Evolutionary conservation across 2,329 filamentous ascomycete genomes (phyloP).

Genomic region (Hysterium pulicare): DNA sequence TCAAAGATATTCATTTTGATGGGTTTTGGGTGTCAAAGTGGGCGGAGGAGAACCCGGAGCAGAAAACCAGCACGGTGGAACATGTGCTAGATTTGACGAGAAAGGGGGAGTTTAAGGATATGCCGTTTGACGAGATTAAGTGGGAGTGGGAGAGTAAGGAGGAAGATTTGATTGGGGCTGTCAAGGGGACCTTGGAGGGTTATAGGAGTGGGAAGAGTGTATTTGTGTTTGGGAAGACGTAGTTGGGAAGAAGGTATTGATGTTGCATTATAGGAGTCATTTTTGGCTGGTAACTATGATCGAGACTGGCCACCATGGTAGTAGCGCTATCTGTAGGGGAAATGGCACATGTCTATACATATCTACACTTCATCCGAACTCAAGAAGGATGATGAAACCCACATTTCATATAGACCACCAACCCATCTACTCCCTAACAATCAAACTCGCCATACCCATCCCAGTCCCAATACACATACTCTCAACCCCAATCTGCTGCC

Average conservation of each 20-base stretch:
- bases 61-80: conserved; percentile 76
- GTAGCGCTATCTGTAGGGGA: no score
- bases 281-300: no score
- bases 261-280: no score
- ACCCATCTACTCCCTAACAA: conserved; percentile 43
- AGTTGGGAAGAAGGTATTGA: no score
- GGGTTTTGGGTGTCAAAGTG: conserved; percentile 95
- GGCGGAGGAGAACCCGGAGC: conserved; percentile 70
- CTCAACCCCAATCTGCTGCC: conserved; percentile 75
- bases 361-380: no score
- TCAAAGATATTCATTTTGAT: conserved; percentile 83
- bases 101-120: conserved; percentile 74
- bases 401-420: not conserved
- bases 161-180: conserved; percentile 64
- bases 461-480: conserved; percentile 72
- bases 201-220: conserved; percentile 87
- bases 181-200: conserved; percentile 78
- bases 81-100: conserved; percentile 77
- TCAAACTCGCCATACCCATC: conserved; percentile 53
- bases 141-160: conserved; percentile 83
- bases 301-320: no score
- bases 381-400: no score
- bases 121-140: conserved; percentile 73
- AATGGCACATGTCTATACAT: no score
- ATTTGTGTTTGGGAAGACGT: conserved; percentile 67